phyloP scores from a whole-genome alignment of 2,329 filamentous ascomycete species.

The Cercospora sp. region DNA sequence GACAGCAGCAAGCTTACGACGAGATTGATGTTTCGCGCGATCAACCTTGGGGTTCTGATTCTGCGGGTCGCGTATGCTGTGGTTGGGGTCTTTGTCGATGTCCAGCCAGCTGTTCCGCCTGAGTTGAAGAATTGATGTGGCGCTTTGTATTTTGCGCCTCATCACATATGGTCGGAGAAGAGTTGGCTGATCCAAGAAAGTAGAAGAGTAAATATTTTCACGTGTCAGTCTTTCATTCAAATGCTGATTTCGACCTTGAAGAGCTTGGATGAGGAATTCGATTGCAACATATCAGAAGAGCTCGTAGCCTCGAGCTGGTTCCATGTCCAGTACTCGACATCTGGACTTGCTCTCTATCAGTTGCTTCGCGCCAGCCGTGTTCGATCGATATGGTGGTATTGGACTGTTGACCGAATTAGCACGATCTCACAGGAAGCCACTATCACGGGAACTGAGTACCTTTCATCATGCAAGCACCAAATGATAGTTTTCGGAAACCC shows the following conservation, averaged over 20 bases:
- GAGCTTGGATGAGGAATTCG: no score
- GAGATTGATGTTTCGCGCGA: background rate
- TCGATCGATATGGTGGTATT: background rate
- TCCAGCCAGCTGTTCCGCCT: background rate
- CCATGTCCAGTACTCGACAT: background rate
- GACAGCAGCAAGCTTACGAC: background rate
- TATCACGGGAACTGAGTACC: background rate
- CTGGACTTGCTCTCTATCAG: background rate
- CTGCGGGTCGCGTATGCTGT: background rate
- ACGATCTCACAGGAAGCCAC: background rate
- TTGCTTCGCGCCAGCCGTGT: background rate
- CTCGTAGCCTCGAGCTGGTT: background rate
- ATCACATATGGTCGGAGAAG: no score
- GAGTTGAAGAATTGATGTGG: background rate
- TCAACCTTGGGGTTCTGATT: background rate
- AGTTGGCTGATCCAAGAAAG: no score
- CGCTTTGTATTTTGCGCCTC: no score
- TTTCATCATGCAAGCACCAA: conserved; percentile 7
- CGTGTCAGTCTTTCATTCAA: no score
- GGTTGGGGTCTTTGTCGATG: background rate
- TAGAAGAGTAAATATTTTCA: no score
- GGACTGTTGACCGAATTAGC: background rate
- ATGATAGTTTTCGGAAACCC: background rate
- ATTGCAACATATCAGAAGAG: background rate
- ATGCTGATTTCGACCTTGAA: no score